phyloP scores from a whole-genome alignment of 768 basidiomycete genomes.

The Xanthoconium stramineum region DNA sequence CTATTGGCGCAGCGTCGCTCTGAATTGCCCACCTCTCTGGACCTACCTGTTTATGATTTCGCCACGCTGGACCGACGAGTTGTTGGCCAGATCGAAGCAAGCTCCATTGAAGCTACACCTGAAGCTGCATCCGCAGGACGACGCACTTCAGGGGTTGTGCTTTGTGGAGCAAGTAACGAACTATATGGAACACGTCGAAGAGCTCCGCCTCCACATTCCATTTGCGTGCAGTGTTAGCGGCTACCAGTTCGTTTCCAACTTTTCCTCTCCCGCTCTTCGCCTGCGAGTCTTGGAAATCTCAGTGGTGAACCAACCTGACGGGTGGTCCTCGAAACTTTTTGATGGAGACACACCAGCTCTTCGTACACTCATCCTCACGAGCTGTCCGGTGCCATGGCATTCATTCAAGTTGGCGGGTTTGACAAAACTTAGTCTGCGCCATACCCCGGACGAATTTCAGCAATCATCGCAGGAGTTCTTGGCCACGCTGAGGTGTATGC shows the following conservation, averaged over 20 bases:
- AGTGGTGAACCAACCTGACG: not conserved
- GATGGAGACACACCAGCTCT: not conserved
- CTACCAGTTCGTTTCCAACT: not conserved
- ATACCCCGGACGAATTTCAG: not conserved
- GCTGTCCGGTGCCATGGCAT: not conserved
- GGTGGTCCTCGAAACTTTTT: not conserved
- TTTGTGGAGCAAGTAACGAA: not conserved
- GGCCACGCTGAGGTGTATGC: no score
- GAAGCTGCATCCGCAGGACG: not conserved
- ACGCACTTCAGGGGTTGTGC: no score
- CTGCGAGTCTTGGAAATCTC: not conserved
- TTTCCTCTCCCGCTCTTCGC: not conserved
- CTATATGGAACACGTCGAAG: not conserved
- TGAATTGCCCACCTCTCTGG: not conserved
- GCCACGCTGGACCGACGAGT: not conserved
- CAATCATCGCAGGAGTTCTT: not conserved
- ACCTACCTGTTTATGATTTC: not conserved
- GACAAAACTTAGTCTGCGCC: not conserved
- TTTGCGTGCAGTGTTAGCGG: no score
- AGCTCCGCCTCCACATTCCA: not conserved
- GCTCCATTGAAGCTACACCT: not conserved
- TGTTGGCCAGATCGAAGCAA: not conserved
- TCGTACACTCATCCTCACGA: not conserved
- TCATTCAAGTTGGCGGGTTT: not conserved
- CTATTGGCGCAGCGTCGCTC: not conserved